phyloP scores from a whole-genome alignment of 768 basidiomycete genomes.

The Trametes meyenii region DNA sequence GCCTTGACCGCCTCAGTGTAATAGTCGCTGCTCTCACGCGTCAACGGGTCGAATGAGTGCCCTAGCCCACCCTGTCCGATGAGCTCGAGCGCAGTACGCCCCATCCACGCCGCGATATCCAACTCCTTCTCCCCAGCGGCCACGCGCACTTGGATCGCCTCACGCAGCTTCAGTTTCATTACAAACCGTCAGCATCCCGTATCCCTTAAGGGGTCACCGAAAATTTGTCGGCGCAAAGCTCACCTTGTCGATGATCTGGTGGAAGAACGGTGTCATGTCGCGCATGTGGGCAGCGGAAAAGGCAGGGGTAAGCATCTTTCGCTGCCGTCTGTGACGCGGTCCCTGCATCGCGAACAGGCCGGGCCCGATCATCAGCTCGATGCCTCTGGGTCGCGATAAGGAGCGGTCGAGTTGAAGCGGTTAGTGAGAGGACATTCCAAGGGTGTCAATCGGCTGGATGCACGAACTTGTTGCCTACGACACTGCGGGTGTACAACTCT shows the following conservation, averaged over 20 bases:
- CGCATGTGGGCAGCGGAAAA: conserved; percentile 29
- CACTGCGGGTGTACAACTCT: conserved; percentile 5
- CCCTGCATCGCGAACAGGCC: conserved; percentile 4
- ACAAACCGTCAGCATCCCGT: neutral
- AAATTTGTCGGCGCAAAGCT: too few relatives aligned
- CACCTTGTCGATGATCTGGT: conserved; percentile 20
- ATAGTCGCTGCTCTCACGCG: conserved; percentile 12
- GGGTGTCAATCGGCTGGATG: too few relatives aligned
- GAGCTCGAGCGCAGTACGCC: conserved; percentile 25
- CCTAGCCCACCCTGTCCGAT: conserved; percentile 26
- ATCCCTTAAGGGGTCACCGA: too few relatives aligned
- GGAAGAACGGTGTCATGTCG: conserved; percentile 28
- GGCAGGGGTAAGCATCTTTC: conserved; percentile 28
- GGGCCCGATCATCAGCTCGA: neutral
- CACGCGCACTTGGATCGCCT: conserved; percentile 12
- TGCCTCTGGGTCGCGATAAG: neutral
- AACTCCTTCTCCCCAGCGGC: conserved; percentile 4
- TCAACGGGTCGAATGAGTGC: conserved; percentile 25
- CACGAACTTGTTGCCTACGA: conserved; percentile 2
- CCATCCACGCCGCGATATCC: conserved; percentile 25
- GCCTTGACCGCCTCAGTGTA: conserved; percentile 26
- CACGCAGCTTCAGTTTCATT: neutral
- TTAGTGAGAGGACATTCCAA: too few relatives aligned
- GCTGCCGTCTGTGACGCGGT: conserved; percentile 25
- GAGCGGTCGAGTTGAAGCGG: too few relatives aligned